Conservation (phyloP, 176 grass and related monocot genomes). For the Hordeum marinum region DNA sequence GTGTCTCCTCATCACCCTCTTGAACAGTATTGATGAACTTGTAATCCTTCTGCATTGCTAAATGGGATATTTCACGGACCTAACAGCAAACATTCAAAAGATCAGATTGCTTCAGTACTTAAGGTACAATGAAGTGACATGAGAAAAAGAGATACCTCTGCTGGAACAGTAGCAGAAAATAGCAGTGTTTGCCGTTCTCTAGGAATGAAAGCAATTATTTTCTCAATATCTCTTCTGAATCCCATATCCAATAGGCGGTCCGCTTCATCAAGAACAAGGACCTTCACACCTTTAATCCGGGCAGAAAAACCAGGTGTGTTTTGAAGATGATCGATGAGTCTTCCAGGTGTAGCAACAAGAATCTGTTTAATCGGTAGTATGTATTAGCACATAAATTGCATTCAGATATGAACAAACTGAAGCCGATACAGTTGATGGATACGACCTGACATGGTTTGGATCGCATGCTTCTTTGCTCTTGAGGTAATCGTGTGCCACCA, state of each 20-base stretch:
- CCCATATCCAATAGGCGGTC: slow-evolving; percentile 96
- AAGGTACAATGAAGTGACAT: slow-evolving; percentile 14
- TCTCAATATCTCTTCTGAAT: slow-evolving; percentile 93
- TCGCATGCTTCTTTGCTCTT: slow-evolving; percentile 79
- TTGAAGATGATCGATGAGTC: slow-evolving; percentile 92
- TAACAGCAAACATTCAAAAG: slow-evolving; percentile 29
- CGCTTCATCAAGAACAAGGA: slow-evolving; percentile 96
- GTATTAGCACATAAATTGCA: slow-evolving; percentile 17
- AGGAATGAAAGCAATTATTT: slow-evolving; percentile 72
- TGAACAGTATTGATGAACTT: slow-evolving; percentile 84
- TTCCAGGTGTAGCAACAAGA: slow-evolving; percentile 90
- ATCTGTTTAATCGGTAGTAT: slow-evolving; percentile 43
- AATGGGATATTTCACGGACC: slow-evolving; percentile 74
- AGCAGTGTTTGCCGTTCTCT: slow-evolving; percentile 88
- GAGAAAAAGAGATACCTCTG: slow-evolving; percentile 57
- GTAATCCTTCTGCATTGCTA: slow-evolving; percentile 81
- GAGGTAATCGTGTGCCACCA: slow-evolving; percentile 69
- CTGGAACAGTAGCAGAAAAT: slow-evolving; percentile 94
- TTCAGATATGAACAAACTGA: slow-evolving; percentile 4
- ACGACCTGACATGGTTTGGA: slow-evolving; percentile 79
- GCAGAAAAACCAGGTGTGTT: slow-evolving; percentile 80
- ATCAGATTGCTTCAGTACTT: slow-evolving; percentile 23
- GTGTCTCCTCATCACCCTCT: slow-evolving; percentile 89
- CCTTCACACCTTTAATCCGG: slow-evolving; percentile 77
- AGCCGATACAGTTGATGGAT: slow-evolving; percentile 24